These are phyloP conservation scores for Coemansia sp. DNA, from an alignment of 192 early-diverging fungal genomes.

Conservation along the genomic window DNA sequence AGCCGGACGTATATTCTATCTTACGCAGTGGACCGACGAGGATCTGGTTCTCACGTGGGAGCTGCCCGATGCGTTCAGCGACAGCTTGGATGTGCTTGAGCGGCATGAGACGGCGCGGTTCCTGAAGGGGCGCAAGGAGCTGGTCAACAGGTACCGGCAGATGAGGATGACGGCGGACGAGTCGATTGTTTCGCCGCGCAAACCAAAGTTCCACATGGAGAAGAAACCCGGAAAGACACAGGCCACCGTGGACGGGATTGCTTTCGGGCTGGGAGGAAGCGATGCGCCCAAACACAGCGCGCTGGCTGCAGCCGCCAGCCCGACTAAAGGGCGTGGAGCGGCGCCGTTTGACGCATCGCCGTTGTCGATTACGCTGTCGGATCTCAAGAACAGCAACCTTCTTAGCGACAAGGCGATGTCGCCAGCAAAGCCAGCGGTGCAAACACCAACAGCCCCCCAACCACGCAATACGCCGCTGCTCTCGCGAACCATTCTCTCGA, in stretches of 20 bases:
- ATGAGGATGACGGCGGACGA: neutral
- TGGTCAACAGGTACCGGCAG: constrained; percentile 9
- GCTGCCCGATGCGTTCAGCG: constrained; percentile 4
- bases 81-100: constrained; percentile 4
- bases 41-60: constrained; percentile 23
- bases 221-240: neutral
- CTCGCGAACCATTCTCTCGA: neutral
- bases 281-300: no score
- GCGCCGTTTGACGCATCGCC: no score
- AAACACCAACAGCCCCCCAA: neutral
- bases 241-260: neutral
- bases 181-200: constrained; percentile 14
- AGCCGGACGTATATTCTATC: constrained; percentile 20
- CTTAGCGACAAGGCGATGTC: neutral
- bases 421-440: constrained; percentile 9
- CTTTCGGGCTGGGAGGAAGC: no score
- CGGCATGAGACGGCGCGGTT: constrained; percentile 15
- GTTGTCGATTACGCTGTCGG: neutral
- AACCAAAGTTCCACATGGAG: constrained; percentile 21
- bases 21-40: constrained; percentile 33
- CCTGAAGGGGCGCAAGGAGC: constrained; percentile 9
- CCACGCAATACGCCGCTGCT: neutral
- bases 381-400: constrained; percentile 1
- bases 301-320: no score
- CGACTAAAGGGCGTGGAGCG: no score